Evolutionary conservation across 2,329 filamentous ascomycete genomes (phyloP), one percentile per base, ranked within the genome.

Genomic region (Colletotrichum echinochloae): DNA sequence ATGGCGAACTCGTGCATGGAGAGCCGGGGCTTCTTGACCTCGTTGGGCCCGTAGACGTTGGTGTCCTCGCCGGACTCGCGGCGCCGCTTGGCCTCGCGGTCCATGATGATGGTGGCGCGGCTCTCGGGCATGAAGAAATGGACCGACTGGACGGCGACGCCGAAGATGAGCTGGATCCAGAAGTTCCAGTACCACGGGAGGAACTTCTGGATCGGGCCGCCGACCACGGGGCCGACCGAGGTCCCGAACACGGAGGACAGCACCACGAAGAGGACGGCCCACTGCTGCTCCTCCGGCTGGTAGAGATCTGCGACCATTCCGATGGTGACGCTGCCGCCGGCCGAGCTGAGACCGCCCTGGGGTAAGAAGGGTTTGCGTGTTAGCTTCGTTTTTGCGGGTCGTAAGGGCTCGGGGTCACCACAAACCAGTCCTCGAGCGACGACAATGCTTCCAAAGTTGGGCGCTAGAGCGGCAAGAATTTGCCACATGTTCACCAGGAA

Each of bases 271-370:
- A 88, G 88, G 11, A 91, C 83, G 1, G 89, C 87, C 73, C 84
- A 87, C 74, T 90, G 86, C 71, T 90, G 89, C 8, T 86, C 80
- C 52, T 87, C 85, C 0, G 87, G 80, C 60, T 85, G 81, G 78
- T 85, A 91, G 83, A 91, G 85, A 72, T 91, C 89, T 2, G 89
- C 89, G 2, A 91, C 85, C 80, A 91, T 88, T 9, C 89, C 89
- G 2, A 91, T 79, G 0, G 89, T 91, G 35, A 91, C 89, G 6
- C 88, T 89, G 5, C 89, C 89, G 63, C 90, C 90, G 6, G 89
- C 89, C 2, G 88, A 89, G 6, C 87, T 90, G 2, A 91, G 79
- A 68, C 89, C 89, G 52, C 88, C 88, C 2, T 86, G 76, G 0
- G 0, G 9, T 5, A 26, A 1, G n/a, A n/a, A n/a, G n/a, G n/a